Conservation (phyloP, 768 basidiomycete genomes). For the Termitomyces sp. region DNA sequence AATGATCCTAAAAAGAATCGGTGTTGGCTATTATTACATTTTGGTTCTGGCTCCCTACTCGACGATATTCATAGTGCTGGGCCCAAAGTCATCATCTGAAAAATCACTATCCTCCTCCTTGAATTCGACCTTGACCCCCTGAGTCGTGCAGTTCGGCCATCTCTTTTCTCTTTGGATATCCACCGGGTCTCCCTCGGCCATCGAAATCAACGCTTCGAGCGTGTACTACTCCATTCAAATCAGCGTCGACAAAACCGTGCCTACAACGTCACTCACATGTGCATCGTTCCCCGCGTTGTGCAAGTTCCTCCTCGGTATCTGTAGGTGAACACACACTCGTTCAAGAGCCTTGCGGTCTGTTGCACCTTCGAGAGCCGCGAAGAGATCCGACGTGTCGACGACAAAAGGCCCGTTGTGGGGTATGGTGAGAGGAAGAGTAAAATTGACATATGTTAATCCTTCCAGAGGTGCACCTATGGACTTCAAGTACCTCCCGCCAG, state of each 20-base stretch:
- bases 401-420: constrained; percentile 54
- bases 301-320: constrained; percentile 46
- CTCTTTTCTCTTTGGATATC: constrained; percentile 75
- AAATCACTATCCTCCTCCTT: constrained; percentile 52
- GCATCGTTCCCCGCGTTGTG: constrained; percentile 92
- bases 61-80: constrained; percentile 3
- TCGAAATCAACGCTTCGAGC: constrained; percentile 54
- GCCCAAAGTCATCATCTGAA: constrained; percentile 36
- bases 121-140: constrained; percentile 51
- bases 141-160: constrained; percentile 63
- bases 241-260: neutral
- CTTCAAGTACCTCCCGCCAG: constrained; percentile 43
- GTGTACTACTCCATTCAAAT: constrained; percentile 63
- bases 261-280: constrained; percentile 43
- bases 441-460: constrained; percentile 37
- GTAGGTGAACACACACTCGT: constrained; percentile 58
- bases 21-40: too few species aligned
- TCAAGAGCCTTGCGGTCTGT: constrained; percentile 52
- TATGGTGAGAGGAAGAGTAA: constrained; percentile 45
- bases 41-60: neutral
- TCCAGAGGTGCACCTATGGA: constrained; percentile 51
- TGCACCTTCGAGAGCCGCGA: constrained; percentile 68
- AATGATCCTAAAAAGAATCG: neutral
- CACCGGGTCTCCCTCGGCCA: constrained; percentile 70
- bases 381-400: constrained; percentile 72